Base-by-base conservation (phyloP, 2,329 filamentous ascomycete species). In the Salinomyces thailandicus region DNA sequence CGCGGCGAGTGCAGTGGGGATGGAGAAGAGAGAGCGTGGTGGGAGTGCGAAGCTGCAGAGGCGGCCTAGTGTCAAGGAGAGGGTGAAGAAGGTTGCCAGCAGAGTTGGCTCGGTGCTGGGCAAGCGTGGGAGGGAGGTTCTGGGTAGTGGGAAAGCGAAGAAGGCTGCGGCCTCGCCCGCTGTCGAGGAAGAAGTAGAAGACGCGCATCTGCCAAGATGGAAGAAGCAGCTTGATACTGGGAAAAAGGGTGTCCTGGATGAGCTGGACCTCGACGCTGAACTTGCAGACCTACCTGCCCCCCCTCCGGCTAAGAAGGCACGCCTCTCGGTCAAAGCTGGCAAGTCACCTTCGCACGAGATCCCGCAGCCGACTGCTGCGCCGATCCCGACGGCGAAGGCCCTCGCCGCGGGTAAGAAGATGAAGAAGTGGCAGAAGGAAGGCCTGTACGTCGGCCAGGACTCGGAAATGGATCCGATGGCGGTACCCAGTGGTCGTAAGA, bases 381-480 rank as follows among this genome's bases (percentile, higher is more conserved):
- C 47, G 4, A 24, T 39, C n/a, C 50, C 49, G 6, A 36, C 50
- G 18, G 45, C 50, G 14, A 55, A 53, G 39, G 48, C 49, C 7
- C 46, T 37, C 7, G 39, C 50, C 3, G 39, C 43, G 29, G 52
- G 51, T 17, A 64, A 71, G 38, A 69, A 66, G 24, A 62, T 68
- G 35, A 93, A 93, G 66, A 78, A 77, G 47, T 96, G 83, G 73
- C 67, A 93, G 36, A 68, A 71, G 35, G 83, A 86, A 57, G 91
- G 89, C 7, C 68, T 96, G 11, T 96, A 93, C 53, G 79, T 85
- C 1, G 91, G 91, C 18, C 89, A 95, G 58, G 69, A 78, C 18
- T 62, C 61, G 4, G 53, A 60, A 14, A 62, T 64, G 26, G 61
- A 69, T 37, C 55, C 64, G 34, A 41, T 42, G 12, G 41, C 42